A percentile compares a stretch with the other conserved stretches of the same genome.
phyloP scores from a whole-genome alignment of 2,329 filamentous ascomycete species.

The Ceratocystis ficicola region DNA sequence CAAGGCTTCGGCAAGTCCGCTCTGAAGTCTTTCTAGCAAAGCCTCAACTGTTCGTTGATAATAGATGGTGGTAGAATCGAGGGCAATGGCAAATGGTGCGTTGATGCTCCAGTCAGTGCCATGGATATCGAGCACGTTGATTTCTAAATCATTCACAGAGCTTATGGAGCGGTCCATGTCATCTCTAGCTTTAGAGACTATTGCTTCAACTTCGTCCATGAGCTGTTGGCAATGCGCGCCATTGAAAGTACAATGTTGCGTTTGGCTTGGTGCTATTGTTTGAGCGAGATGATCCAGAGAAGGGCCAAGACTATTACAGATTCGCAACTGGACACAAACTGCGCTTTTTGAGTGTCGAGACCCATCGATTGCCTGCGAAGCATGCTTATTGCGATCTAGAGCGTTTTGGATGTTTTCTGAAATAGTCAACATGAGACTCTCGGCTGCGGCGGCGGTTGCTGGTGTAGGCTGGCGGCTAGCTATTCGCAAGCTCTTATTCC shows the following conservation, averaged over 20 bases:
- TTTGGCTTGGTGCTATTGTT: conserved; percentile 34
- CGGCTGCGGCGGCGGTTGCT: conserved; percentile 36
- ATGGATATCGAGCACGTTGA: conserved; percentile 37
- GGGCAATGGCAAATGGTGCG: conserved; percentile 36
- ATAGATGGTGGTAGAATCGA: conserved; percentile 34
- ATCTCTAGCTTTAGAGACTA: conserved; percentile 32
- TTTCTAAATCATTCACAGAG: conserved; percentile 37
- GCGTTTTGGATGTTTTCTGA: conserved; percentile 34
- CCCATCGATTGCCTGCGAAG: conserved; percentile 8
- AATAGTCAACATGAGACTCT: conserved; percentile 37
- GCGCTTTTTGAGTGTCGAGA: conserved; percentile 32
- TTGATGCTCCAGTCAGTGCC: conserved; percentile 37
- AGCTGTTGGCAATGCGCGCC: conserved; percentile 37
- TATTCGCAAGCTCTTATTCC: conserved; percentile 34
- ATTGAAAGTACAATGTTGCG: conserved; percentile 36
- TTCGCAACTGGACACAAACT: conserved; percentile 35
- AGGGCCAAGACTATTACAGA: conserved; percentile 41
- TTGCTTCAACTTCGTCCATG: conserved; percentile 31
- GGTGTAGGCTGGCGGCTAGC: conserved; percentile 39
- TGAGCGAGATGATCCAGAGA: conserved; percentile 36
- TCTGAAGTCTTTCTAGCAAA: conserved; percentile 40
- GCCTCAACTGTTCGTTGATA: conserved; percentile 37
- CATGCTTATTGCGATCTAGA: conserved; percentile 32
- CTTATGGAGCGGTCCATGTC: conserved; percentile 33
- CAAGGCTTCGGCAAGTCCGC: conserved; percentile 39